Base-by-base conservation (phyloP, 257 asterid species). In the Solanum appendiculatum region DNA sequence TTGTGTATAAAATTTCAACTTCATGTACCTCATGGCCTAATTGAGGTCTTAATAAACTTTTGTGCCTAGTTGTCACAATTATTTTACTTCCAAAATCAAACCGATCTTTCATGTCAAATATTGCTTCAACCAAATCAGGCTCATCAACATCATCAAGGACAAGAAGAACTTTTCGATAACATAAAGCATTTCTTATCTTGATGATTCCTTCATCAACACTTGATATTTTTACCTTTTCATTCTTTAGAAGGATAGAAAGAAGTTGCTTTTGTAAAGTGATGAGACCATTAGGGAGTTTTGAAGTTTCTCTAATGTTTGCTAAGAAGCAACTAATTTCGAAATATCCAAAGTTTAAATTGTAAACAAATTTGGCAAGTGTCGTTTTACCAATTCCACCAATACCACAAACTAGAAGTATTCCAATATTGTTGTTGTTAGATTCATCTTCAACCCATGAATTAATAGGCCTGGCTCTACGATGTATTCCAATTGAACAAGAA, bases 121-220 rank as follows among this genome's bases (percentile, higher is more conserved):
- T n/a, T 3, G 75, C 86, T 23, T 86, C 82, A 48, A 88, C 86
- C 29, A 77, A 86, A 40, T 88, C 84, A 39, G 83, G 75, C 29
- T 86, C 82, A 77, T 88, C 90, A 80, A 89, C 86, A 51, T 89
- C 87, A 83, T 89, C 91, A 13, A 89, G 81, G 58, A 89, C 87
- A 5, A 83, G 83, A 74, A 89, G 87, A 48, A 86, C 16, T 74
- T 64, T 81, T 86, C 75, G 81, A 54, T 27, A 12, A 39, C 51
- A 66, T 15, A 86, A 7, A 2, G 87, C 86, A 40, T 63, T 58
- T 37, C 46, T 86, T 56, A 89, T 86, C 83, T 48, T 86, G 11
- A 27, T 25, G 27, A 83, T 89, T 3, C 91, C 88, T 82, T 89
- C 89, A 84, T 60, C 87, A 37, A 83, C 86, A 27, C 58, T 83